A percentile compares a stretch with the other conserved stretches of the same genome.
phyloP scores from a whole-genome alignment of 805 yeast genomes.

The Peterozyma xylosa region DNA sequence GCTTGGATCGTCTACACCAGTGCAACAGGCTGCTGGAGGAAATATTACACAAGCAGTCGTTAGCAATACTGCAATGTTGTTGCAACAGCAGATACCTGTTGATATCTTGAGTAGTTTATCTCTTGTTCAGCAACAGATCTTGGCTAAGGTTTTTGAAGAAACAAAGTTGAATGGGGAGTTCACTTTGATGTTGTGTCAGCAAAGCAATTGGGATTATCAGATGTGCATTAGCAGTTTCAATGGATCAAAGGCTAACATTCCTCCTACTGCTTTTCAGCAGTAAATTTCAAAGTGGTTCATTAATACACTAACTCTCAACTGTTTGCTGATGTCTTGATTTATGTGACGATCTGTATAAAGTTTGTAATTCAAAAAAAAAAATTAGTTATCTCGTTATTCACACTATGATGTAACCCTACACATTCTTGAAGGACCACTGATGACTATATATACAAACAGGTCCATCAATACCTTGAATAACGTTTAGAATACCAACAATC shows the following conservation, averaged over 20 bases:
- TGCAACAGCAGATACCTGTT: conserved; percentile 39
- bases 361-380: too few species aligned
- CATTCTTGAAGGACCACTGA: too few species aligned
- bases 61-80: conserved; percentile 10
- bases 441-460: too few species aligned
- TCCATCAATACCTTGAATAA: too few species aligned
- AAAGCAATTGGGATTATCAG: conserved; percentile 77
- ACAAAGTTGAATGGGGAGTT: conserved; percentile 76
- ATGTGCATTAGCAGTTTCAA: conserved; percentile 65
- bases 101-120: conserved; percentile 44
- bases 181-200: conserved; percentile 77
- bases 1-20: conserved; percentile 10
- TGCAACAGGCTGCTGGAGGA: conserved; percentile 14
- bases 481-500: too few species aligned
- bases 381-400: too few species aligned
- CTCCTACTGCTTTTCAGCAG: conserved; percentile 43
- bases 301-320: too few species aligned
- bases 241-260: conserved; percentile 46
- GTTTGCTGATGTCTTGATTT: too few species aligned
- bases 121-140: conserved; percentile 53
- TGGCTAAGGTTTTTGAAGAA: conserved; percentile 57
- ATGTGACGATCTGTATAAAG: too few species aligned
- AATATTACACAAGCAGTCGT: conserved; percentile 2
- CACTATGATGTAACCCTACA: too few species aligned
- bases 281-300: not conserved